Conservation (phyloP, 2,329 filamentous ascomycete species). For the Pseudocercospora fijiensis region DNA sequence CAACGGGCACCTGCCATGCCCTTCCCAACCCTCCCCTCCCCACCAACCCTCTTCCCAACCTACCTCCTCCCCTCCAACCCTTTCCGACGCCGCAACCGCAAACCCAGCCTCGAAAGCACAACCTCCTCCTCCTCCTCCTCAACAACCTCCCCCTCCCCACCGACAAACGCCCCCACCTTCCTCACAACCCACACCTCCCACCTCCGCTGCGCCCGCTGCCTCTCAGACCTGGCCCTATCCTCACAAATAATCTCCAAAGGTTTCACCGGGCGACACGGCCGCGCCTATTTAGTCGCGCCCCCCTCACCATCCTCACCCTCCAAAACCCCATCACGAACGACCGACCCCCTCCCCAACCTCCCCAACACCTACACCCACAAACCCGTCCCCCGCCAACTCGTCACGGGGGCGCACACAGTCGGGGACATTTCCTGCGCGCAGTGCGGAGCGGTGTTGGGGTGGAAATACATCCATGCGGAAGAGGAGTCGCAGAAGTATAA, state of each 20-base stretch:
- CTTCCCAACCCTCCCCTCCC: constrained; percentile 33
- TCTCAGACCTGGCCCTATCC: constrained; percentile 58
- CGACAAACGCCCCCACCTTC: constrained; percentile 39
- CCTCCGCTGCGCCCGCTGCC: constrained; percentile 60
- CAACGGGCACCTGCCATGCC: constrained; percentile 24
- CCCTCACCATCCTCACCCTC: constrained; percentile 35
- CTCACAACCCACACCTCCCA: constrained; percentile 53
- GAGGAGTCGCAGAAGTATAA: constrained; percentile 64
- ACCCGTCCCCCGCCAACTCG: constrained; percentile 58
- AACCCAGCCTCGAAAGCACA: constrained; percentile 42
- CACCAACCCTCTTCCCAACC: constrained; percentile 49
- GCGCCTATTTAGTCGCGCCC: constrained; percentile 61
- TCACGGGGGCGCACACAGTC: constrained; percentile 63
- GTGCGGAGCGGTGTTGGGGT: constrained; percentile 59
- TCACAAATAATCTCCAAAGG: constrained; percentile 64
- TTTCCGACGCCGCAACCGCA: constrained; percentile 47
- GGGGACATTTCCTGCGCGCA: constrained; percentile 58
- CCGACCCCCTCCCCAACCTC: constrained; percentile 42
- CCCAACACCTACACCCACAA: constrained; percentile 60
- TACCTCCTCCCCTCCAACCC: constrained; percentile 52
- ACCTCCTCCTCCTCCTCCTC: constrained; percentile 36
- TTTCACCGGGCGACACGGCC: constrained; percentile 64
- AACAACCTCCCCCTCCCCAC: constrained; percentile 20
- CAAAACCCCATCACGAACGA: constrained; percentile 11
- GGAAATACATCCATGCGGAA: constrained; percentile 64